Conservation (phyloP, 2,329 filamentous ascomycete genomes). For the Hawksworthiomyces lignivorus region DNA sequence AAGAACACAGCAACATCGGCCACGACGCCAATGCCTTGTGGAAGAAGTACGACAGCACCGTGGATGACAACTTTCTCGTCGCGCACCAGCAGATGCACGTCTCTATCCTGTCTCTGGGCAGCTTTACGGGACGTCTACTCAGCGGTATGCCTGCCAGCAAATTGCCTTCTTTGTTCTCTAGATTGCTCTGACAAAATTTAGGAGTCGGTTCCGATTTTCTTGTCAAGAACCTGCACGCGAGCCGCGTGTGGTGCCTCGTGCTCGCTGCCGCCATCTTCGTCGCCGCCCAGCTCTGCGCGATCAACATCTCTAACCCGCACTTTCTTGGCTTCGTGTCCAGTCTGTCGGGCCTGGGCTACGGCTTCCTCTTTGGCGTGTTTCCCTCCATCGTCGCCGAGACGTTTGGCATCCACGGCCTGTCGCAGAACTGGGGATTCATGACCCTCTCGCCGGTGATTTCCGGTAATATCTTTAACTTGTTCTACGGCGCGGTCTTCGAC, state of each 20-base stretch:
- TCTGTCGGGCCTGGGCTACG: constrained; percentile 82
- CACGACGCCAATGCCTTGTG: constrained; percentile 84
- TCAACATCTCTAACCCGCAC: constrained; percentile 69
- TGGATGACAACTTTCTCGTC: constrained; percentile 66
- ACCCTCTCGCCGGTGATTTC: constrained; percentile 80
- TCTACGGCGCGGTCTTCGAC: constrained; percentile 83
- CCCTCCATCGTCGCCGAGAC: constrained; percentile 83
- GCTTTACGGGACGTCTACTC: constrained; percentile 72
- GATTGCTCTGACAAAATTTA: constrained; percentile 20
- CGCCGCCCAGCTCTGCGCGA: constrained; percentile 67
- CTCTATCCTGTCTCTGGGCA: constrained; percentile 83
- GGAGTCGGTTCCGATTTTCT: constrained; percentile 88
- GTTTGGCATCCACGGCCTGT: constrained; percentile 82
- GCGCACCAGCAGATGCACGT: constrained; percentile 85
- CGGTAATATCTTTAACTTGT: constrained; percentile 86
- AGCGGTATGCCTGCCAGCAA: constrained; percentile 58
- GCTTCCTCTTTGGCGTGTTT: constrained; percentile 88
- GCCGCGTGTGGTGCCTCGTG: constrained; percentile 86
- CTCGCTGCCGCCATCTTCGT: constrained; percentile 71
- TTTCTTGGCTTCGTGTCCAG: constrained; percentile 70
- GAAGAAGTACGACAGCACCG: constrained; percentile 72
- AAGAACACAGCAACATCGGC: constrained; percentile 70
- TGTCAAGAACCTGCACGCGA: constrained; percentile 70
- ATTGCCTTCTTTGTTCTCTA: not conserved
- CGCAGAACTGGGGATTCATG: constrained; percentile 95